Conservation (phyloP, 768 basidiomycete species). For the Pisolithus microcarpus region DNA sequence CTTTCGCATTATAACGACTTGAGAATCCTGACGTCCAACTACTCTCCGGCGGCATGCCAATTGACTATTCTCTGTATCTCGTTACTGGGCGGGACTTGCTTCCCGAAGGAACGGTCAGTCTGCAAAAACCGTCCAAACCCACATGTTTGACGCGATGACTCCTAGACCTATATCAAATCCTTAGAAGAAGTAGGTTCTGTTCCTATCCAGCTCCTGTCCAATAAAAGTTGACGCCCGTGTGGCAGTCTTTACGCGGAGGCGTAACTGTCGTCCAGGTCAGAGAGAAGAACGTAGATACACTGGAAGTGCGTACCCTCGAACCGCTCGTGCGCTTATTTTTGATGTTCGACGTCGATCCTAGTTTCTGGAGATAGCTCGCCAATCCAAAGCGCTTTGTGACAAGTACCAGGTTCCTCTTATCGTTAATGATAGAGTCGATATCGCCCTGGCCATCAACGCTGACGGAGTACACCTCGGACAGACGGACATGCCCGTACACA, state of each 20-base stretch:
- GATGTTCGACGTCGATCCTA: slow-evolving; percentile 22
- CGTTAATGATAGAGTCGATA: slow-evolving; percentile 84
- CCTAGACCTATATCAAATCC: slow-evolving; percentile 59
- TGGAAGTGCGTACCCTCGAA: slow-evolving; percentile 48
- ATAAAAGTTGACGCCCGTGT: background rate
- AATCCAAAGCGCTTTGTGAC: slow-evolving; percentile 65
- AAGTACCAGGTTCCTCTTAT: slow-evolving; percentile 75
- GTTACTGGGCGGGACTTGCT: slow-evolving; percentile 79
- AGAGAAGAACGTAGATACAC: slow-evolving; percentile 78
- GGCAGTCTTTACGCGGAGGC: slow-evolving; percentile 73
- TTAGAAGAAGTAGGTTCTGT: slow-evolving; percentile 57
- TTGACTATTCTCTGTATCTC: slow-evolving; percentile 75
- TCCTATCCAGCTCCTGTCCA: background rate
- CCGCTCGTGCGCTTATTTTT: background rate
- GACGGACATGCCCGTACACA: slow-evolving; percentile 66
- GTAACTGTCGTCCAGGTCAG: slow-evolving; percentile 87
- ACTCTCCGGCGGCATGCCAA: background rate
- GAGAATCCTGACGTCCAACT: too few relatives aligned
- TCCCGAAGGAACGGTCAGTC: slow-evolving; percentile 63
- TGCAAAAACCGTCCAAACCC: background rate
- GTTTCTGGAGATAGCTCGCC: slow-evolving; percentile 71
- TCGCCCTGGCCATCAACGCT: slow-evolving; percentile 70
- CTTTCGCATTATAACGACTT: background rate
- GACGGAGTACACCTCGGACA: slow-evolving; percentile 89
- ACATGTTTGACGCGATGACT: slow-evolving; percentile 1